A percentile compares a stretch with the other conserved stretches of the same genome.
Conservation (phyloP, 2,329 filamentous ascomycete species). For the Penicillium sp. region DNA sequence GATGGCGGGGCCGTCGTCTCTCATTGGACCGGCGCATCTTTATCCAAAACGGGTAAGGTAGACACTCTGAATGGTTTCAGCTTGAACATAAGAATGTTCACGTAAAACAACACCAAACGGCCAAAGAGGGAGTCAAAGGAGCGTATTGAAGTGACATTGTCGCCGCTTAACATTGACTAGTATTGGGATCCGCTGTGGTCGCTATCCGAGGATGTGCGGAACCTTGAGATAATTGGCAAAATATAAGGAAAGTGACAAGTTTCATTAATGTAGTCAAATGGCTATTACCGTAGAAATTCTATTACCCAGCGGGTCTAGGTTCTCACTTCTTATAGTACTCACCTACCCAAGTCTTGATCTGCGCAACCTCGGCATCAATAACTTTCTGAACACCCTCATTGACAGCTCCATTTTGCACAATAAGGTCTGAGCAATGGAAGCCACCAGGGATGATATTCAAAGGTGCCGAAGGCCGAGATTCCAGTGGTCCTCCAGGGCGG, state of each 20-base stretch:
- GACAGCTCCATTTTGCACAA: constrained; percentile 43
- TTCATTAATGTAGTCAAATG: neutral
- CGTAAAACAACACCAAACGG: too few species aligned
- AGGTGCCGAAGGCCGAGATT: constrained; percentile 46
- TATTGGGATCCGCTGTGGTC: neutral
- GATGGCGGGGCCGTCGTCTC: neutral
- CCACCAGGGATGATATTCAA: constrained; percentile 52
- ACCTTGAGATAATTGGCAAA: too few species aligned
- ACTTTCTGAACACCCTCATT: constrained; percentile 49
- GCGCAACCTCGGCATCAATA: constrained; percentile 47
- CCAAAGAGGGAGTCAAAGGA: too few species aligned
- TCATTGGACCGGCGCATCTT: constrained; percentile 3
- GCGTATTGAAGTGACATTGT: too few species aligned
- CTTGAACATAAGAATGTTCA: neutral
- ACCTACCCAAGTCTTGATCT: constrained; percentile 53
- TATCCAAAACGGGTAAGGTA: constrained; percentile 1
- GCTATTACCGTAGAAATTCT: neutral
- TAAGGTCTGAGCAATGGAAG: constrained; percentile 55
- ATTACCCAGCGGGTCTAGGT: neutral
- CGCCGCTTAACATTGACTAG: neutral
- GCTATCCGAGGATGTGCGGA: neutral
- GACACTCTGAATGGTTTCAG: too few species aligned
- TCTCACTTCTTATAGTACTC: constrained; percentile 38
- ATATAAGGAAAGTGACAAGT: neutral
- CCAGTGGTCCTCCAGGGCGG: constrained; percentile 53